phyloP scores from a whole-genome alignment of 768 basidiomycete genomes.

The Phaeotremella fagi region DNA sequence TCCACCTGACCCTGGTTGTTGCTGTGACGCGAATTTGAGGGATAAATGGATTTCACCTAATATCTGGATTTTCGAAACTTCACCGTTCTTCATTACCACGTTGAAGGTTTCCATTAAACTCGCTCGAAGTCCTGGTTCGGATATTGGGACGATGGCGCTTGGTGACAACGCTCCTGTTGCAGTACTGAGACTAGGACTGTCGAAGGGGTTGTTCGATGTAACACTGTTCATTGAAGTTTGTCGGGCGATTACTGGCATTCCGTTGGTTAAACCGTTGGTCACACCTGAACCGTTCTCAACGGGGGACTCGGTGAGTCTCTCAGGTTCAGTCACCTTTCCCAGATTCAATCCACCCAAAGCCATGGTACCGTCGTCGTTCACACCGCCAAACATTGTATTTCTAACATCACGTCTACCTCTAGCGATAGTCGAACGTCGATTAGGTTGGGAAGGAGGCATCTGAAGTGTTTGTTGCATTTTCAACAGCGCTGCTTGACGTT shows the following conservation, averaged over 20 bases:
- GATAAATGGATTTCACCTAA: conserved; percentile 49
- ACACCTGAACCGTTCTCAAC: conserved; percentile 12
- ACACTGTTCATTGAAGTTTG: conserved; percentile 28
- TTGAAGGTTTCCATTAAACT: conserved; percentile 50
- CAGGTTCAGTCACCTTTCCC: not conserved
- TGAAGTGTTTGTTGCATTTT: conserved; percentile 48
- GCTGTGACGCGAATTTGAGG: conserved; percentile 6
- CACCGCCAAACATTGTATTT: conserved; percentile 46
- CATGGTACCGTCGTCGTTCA: conserved; percentile 29
- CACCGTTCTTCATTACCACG: conserved; percentile 46
- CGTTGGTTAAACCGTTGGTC: conserved; percentile 3
- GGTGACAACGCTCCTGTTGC: conserved; percentile 24
- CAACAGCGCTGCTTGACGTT: conserved; percentile 45
- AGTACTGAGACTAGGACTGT: conserved; percentile 24
- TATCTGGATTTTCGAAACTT: conserved; percentile 47
- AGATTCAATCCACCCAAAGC: conserved; percentile 13
- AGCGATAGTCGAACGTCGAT: conserved; percentile 37
- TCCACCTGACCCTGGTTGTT: conserved; percentile 9
- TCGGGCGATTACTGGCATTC: conserved; percentile 13
- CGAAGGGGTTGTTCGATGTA: conserved; percentile 43
- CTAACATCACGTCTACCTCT: conserved; percentile 50
- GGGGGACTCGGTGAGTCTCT: not conserved
- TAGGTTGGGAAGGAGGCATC: conserved; percentile 35
- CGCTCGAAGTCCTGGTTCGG: conserved; percentile 46
- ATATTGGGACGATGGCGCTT: no score